These are phyloP conservation scores for Lathyrus tuberosus DNA, from an alignment of 306 rosid genomes.

Conservation along the genomic window DNA sequence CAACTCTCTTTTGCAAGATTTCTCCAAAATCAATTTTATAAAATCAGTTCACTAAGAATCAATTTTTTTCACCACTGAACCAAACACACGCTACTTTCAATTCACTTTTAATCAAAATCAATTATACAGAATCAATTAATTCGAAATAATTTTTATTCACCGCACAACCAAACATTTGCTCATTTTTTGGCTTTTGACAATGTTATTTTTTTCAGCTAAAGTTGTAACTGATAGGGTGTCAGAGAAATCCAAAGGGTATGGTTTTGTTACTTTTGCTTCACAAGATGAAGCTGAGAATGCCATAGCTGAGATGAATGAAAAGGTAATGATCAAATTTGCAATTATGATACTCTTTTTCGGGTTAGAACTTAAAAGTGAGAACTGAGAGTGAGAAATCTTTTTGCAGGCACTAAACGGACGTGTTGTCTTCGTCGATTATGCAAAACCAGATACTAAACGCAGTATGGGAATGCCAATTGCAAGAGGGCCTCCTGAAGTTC, in stretches of 20 bases:
- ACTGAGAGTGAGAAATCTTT: constrained; percentile 39
- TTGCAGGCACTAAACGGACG: constrained; percentile 84
- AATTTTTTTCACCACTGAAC: too few relatives aligned
- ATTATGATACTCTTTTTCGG: not conserved
- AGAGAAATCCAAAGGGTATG: constrained; percentile 85
- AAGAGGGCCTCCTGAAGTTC: constrained; percentile 78
- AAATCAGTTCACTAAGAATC: too few relatives aligned
- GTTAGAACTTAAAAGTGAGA: constrained; percentile 1
- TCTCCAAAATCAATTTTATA: too few relatives aligned
- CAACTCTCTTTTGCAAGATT: too few relatives aligned
- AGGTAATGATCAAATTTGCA: constrained; percentile 45
- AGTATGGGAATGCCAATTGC: constrained; percentile 70
- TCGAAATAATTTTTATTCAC: too few relatives aligned
- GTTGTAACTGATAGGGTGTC: constrained; percentile 72
- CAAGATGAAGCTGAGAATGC: constrained; percentile 81
- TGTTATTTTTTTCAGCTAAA: constrained; percentile 62
- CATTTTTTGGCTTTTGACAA: constrained; percentile 27
- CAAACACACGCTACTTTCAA: too few relatives aligned
- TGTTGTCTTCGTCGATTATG: constrained; percentile 79
- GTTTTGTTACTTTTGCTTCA: constrained; percentile 87
- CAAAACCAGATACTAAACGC: constrained; percentile 55
- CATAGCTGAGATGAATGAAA: constrained; percentile 76
- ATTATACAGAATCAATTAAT: too few relatives aligned
- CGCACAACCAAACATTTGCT: too few relatives aligned
- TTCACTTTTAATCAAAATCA: too few relatives aligned